These are phyloP conservation scores for Selenicereus undatus DNA, from an alignment of 148 eudicot genomes.

Conservation along the genomic window DNA sequence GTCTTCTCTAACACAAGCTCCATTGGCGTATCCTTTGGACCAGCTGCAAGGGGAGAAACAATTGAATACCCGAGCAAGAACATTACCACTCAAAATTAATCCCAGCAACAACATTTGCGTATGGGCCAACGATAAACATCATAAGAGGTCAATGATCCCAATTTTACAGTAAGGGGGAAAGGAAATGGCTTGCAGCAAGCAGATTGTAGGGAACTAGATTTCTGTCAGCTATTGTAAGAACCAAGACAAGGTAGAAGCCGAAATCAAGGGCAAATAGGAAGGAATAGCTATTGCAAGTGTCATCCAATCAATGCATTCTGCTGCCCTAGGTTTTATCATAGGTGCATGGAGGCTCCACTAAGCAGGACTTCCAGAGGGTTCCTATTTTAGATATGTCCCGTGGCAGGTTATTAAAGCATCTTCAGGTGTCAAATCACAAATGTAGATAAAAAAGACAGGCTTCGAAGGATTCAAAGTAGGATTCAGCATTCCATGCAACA, in stretches of 20 bases:
- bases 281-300: not conserved
- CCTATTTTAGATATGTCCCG: not conserved
- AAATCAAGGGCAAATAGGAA: not conserved
- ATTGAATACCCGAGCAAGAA: slow-evolving; percentile 6
- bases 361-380: not conserved
- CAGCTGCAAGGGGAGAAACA: slow-evolving; percentile 49
- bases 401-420: not conserved
- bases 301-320: not conserved
- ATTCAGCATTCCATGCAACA: too few relatives aligned
- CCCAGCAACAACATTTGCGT: too few relatives aligned
- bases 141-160: not conserved
- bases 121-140: not conserved
- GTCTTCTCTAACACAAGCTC: slow-evolving; percentile 73
- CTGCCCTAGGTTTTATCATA: not conserved
- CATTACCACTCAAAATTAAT: too few relatives aligned
- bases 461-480: too few relatives aligned
- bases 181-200: too few relatives aligned
- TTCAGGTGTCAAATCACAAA: too few relatives aligned
- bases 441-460: too few relatives aligned
- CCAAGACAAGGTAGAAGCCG: too few relatives aligned
- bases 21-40: slow-evolving; percentile 91
- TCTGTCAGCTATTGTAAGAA: too few relatives aligned
- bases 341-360: not conserved
- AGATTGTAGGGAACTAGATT: too few relatives aligned
- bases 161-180: too few relatives aligned